A percentile compares a stretch with the other conserved stretches of the same genome.
Conservation (phyloP, 192 early-diverging fungal species). For the Dispira parvispora region DNA sequence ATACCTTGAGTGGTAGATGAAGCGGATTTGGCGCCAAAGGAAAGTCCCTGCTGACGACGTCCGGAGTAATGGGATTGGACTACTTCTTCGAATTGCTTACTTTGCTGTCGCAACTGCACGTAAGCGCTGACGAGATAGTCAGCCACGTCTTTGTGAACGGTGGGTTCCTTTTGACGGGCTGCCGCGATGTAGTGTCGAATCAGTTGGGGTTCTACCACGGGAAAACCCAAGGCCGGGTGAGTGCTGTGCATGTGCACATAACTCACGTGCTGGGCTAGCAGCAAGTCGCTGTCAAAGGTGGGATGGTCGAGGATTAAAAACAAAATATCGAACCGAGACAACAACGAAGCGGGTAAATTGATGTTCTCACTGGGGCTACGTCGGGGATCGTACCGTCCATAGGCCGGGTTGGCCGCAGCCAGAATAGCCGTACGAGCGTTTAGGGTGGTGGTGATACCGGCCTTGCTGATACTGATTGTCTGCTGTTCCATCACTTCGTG, state of each 20-base stretch:
- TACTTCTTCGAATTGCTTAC: conserved; percentile 29
- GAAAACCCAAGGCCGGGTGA: conserved; percentile 45
- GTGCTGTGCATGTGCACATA: conserved; percentile 77
- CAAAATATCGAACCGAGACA: conserved; percentile 85
- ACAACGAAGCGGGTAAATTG: conserved; percentile 85
- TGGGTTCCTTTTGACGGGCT: conserved; percentile 54
- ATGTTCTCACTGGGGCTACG: conserved; percentile 88
- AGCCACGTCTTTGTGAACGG: conserved; percentile 53
- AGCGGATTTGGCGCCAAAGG: conserved; percentile 14
- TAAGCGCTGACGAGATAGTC: conserved; percentile 82
- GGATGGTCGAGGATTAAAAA: conserved; percentile 85
- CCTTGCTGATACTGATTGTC: conserved; percentile 94
- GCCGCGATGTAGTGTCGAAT: conserved; percentile 82
- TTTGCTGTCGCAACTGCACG: conserved; percentile 51
- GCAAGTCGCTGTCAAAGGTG: conserved; percentile 52
- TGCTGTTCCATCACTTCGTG: conserved; percentile 99
- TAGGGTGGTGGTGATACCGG: conserved; percentile 93
- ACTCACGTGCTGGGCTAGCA: conserved; percentile 78
- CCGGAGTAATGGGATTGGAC: conserved; percentile 21
- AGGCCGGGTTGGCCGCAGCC: conserved; percentile 94
- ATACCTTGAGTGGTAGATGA: conserved; percentile 15
- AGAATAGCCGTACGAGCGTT: conserved; percentile 91
- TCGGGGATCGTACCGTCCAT: conserved; percentile 83
- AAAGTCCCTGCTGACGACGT: conserved; percentile 11
- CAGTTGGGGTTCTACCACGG: conserved; percentile 49